These are phyloP conservation scores for Voacanga thouarsii DNA, from an alignment of 257 asterid genomes.

Conservation along the genomic window DNA sequence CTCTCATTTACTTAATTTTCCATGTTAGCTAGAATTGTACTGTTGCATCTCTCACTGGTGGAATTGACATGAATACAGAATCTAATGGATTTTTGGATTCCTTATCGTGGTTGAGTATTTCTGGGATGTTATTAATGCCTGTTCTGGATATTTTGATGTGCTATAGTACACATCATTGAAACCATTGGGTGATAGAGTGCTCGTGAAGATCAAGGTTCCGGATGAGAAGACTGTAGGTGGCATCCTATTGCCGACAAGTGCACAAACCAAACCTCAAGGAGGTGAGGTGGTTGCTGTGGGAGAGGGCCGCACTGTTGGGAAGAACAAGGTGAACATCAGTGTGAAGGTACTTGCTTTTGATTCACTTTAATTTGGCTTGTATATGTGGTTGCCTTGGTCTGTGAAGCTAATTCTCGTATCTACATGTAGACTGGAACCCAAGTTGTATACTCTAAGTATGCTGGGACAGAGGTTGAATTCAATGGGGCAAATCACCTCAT, in stretches of 20 bases:
- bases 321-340: constrained; percentile 66
- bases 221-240: constrained; percentile 95
- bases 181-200: constrained; percentile 91
- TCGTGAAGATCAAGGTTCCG: constrained; percentile 70
- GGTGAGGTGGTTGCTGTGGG: constrained; percentile 97
- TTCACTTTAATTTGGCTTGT: neutral
- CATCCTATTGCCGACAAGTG: constrained; percentile 69
- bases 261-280: constrained; percentile 70
- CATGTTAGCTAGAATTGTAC: too few species aligned
- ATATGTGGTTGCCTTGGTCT: neutral
- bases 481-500: constrained; percentile 75
- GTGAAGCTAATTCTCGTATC: neutral
- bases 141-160: constrained; percentile 13
- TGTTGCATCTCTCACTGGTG: neutral
- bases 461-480: constrained; percentile 96
- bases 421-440: constrained; percentile 64
- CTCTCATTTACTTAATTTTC: neutral
- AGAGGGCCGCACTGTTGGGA: constrained; percentile 84
- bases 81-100: neutral
- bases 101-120: neutral
- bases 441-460: constrained; percentile 85
- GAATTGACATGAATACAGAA: neutral
- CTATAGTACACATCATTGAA: constrained; percentile 84
- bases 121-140: neutral
- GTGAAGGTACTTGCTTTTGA: constrained; percentile 50